Evolutionary conservation across 2,329 filamentous ascomycete genomes (phyloP).

Genomic region (Mycogone perniciosa): DNA sequence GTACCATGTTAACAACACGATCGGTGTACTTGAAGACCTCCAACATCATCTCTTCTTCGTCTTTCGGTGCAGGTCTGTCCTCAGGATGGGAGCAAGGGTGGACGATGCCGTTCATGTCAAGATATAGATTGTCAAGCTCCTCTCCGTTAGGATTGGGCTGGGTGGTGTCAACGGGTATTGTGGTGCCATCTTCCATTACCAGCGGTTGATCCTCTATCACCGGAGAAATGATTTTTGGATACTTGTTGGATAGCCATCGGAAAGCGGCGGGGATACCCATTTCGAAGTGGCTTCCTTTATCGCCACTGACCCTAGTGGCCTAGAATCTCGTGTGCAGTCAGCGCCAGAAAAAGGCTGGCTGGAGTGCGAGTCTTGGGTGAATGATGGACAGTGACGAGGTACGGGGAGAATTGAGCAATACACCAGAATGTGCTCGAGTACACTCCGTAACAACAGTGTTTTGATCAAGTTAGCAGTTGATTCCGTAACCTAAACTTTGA

Average conservation of each 20-base stretch:
- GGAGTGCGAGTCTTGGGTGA: no score
- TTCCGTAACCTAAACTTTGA: no score
- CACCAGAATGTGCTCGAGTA: no score
- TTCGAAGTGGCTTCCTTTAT: constrained; percentile 17
- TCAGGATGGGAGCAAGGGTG: constrained; percentile 98
- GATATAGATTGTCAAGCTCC: constrained; percentile 94
- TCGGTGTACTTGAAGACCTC: constrained; percentile 99
- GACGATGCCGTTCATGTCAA: constrained; percentile 99
- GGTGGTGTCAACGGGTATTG: constrained; percentile 79
- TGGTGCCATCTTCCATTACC: constrained; percentile 71
- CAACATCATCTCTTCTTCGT: constrained; percentile 99
- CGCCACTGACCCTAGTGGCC: no score
- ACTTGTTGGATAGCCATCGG: constrained; percentile 93
- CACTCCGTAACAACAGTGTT: no score
- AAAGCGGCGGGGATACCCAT: constrained; percentile 97
- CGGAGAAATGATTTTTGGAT: constrained; percentile 91
- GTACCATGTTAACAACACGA: constrained; percentile 96
- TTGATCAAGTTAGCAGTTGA: no score
- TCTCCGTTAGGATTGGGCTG: constrained; percentile 91
- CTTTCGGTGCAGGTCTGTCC: constrained; percentile 80
- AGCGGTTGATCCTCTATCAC: constrained; percentile 82
- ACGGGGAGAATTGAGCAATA: no score
- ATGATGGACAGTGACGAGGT: no score
- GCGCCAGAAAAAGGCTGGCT: no score
- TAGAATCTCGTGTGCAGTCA: no score